Percentiles rank a stretch among this genome's conserved stretches.
Conservation (phyloP, 257 asterid genomes). For the Scutellaria galericulata region DNA sequence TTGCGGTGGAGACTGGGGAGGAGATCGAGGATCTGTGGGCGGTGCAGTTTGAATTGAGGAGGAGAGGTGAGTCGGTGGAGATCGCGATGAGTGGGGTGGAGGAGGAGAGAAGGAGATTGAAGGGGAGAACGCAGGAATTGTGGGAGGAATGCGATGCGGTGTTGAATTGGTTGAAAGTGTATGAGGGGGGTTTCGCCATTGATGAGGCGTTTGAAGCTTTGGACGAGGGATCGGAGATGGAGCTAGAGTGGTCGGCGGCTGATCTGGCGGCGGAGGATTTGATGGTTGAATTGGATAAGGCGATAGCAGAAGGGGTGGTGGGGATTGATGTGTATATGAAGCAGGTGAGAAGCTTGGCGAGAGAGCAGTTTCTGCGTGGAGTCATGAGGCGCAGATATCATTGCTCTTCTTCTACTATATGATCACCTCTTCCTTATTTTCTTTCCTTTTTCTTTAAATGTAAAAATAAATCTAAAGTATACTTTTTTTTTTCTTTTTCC, state of each 20-base stretch:
- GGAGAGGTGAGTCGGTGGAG: slow-evolving; percentile 33
- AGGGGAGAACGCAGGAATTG: slow-evolving; percentile 34
- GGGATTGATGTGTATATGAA: slow-evolving; percentile 46
- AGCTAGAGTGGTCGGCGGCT: slow-evolving; percentile 42
- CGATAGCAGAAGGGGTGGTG: slow-evolving; percentile 42
- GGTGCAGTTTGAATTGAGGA: slow-evolving; percentile 37
- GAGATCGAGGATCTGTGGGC: slow-evolving; percentile 45
- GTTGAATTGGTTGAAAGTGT: slow-evolving; percentile 52
- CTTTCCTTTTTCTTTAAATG: too few species aligned
- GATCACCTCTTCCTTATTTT: too few species aligned
- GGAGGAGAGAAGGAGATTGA: slow-evolving; percentile 41
- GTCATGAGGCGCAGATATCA: too few species aligned
- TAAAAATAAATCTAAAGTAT: too few species aligned
- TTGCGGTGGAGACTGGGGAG: slow-evolving; percentile 26
- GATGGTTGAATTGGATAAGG: slow-evolving; percentile 49
- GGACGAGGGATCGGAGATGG: slow-evolving; percentile 43
- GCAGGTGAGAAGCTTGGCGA: slow-evolving; percentile 59
- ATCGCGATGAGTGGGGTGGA: slow-evolving; percentile 29
- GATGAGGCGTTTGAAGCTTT: slow-evolving; percentile 58
- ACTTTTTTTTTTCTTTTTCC: too few species aligned
- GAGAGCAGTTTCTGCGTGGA: slow-evolving; percentile 46
- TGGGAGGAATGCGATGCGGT: slow-evolving; percentile 48
- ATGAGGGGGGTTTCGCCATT: slow-evolving; percentile 25
- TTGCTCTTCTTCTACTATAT: too few species aligned
- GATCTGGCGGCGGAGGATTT: slow-evolving; percentile 60